phyloP scores from a whole-genome alignment of 2,329 filamentous ascomycete genomes.

The Hirsutella rhossiliensis region DNA sequence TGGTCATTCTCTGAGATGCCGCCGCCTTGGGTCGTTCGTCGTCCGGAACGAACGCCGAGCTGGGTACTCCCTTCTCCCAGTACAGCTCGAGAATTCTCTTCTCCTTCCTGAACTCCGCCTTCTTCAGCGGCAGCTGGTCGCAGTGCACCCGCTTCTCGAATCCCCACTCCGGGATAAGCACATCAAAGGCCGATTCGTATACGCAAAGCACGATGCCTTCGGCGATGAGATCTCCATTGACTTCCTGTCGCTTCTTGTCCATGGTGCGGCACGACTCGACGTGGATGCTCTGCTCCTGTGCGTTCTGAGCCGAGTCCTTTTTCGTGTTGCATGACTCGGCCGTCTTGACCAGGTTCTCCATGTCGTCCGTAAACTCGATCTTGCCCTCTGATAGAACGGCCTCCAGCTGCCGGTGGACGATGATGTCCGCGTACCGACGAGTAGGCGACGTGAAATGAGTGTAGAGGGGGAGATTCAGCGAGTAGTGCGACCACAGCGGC shows the following conservation, averaged over 20 bases:
- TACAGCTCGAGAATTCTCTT: slow-evolving; percentile 90
- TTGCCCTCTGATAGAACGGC: slow-evolving; percentile 70
- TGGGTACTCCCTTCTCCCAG: slow-evolving; percentile 99
- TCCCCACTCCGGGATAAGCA: slow-evolving; percentile 94
- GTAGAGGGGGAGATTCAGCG: slow-evolving; percentile 84
- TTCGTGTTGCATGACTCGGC: slow-evolving; percentile 96
- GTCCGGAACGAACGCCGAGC: slow-evolving; percentile 89
- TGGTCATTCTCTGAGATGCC: slow-evolving; percentile 59
- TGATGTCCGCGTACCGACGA: slow-evolving; percentile 84
- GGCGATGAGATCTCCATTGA: slow-evolving; percentile 82
- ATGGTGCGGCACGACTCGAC: slow-evolving; percentile 94
- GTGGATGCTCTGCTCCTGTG: slow-evolving; percentile 97
- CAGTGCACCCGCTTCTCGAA: slow-evolving; percentile 99
- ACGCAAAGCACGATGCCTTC: slow-evolving; percentile 95
- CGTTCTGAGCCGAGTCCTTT: slow-evolving; percentile 95
- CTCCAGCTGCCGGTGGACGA: slow-evolving; percentile 92
- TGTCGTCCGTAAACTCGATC: slow-evolving; percentile 77
- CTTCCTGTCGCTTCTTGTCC: slow-evolving; percentile 80
- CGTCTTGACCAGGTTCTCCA: slow-evolving; percentile 81
- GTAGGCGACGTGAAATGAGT: slow-evolving; percentile 97
- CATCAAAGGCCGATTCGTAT: slow-evolving; percentile 97
- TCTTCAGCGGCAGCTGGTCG: slow-evolving; percentile 93
- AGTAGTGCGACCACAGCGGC: slow-evolving; percentile 77
- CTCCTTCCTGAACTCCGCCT: slow-evolving; percentile 98
- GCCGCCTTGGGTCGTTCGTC: slow-evolving; percentile 87